Evolutionary conservation across 768 basidiomycete species (phyloP), one percentile per base, ranked within the genome.

Genomic region (Russula sp.): DNA sequence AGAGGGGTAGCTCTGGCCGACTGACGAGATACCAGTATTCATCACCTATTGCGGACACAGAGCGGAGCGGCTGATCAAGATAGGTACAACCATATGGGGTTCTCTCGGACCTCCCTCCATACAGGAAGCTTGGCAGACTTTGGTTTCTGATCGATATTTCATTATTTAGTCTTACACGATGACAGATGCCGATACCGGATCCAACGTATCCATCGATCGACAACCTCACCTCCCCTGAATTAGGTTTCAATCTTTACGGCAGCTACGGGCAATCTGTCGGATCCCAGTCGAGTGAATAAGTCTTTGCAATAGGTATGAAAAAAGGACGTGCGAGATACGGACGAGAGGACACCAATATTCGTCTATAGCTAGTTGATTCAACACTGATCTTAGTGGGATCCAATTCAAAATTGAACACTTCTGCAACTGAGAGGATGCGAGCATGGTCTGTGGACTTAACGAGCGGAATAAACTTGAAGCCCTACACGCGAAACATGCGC

Each of bases 341-440:
- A 40, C 10, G 14, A 8, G 37, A 48, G n/a, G 49, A 31, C 40
- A 67, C 77, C 67, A 62, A 75, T 85, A 78, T 76, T 84, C 77
- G 67, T 88, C 22, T 27, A 27, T 27, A 27, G 27, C 82, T 5
- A 84, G 74, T 3, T 67, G 73, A 69, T 86, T 83, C 35, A 90
- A 71, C 42, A 70, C 66, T 0, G 61, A 89, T 76, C 53, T 86
- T 86, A 6, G 78, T 75, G 16, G 74, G 67, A 9, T 74, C 71
- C 3, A 89, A 75, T 59, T 79, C 78, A 64, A 89, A 89, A 68
- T 86, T 82, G 66, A 80, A 91, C 4, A 91, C 74, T 32, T 85
- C 73, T 2, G 78, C 74, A 70, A 91, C 91, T 1, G 79, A 74
- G 34, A 75, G 68, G 66, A 91, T 86, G 27, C 87, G 77, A 2